These are phyloP conservation scores for Stemphylium lycopersici DNA, from an alignment of 2,329 filamentous ascomycete species.

Conservation along the genomic window DNA sequence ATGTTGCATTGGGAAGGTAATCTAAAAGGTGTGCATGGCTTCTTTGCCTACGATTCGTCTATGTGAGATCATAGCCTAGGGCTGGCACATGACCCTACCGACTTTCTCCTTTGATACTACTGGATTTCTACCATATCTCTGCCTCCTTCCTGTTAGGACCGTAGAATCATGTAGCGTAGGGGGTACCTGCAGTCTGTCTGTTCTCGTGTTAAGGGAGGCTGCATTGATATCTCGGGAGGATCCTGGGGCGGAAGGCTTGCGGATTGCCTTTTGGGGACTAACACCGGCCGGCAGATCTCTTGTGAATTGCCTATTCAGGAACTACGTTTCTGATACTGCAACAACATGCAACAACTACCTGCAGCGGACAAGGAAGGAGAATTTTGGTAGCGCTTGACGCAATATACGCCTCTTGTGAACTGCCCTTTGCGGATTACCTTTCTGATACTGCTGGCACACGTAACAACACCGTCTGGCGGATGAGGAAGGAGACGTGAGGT, in stretches of 20 bases:
- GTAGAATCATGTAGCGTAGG: slow-evolving; percentile 10
- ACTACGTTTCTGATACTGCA: slow-evolving; percentile 18
- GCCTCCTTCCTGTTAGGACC: slow-evolving; percentile 31
- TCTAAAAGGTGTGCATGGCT: slow-evolving; percentile 22
- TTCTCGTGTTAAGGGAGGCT: slow-evolving; percentile 12
- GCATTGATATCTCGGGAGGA: slow-evolving; percentile 15
- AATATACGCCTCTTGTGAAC: not conserved
- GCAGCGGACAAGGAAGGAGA: slow-evolving; percentile 28
- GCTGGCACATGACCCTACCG: slow-evolving; percentile 10
- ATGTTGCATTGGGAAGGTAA: slow-evolving; percentile 29
- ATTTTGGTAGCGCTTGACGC: slow-evolving; percentile 5
- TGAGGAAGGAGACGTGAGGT: slow-evolving; percentile 24
- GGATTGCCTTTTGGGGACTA: slow-evolving; percentile 22
- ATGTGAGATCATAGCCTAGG: slow-evolving; percentile 13
- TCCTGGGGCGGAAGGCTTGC: slow-evolving; percentile 15
- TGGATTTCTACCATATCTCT: slow-evolving; percentile 14
- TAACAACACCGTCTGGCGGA: slow-evolving; percentile 14
- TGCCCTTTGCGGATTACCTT: slow-evolving; percentile 15
- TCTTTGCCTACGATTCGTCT: slow-evolving; percentile 17
- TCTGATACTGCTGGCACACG: slow-evolving; percentile 16
- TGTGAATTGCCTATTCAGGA: slow-evolving; percentile 7
- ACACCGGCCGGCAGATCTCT: slow-evolving; percentile 2
- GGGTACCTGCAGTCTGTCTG: slow-evolving; percentile 10
- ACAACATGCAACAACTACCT: slow-evolving; percentile 9
- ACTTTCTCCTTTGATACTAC: not conserved